Percentiles rank a stretch among this genome's conserved stretches.
phyloP scores from a whole-genome alignment of 2,329 filamentous ascomycete species.

The Alternaria burnsii region DNA sequence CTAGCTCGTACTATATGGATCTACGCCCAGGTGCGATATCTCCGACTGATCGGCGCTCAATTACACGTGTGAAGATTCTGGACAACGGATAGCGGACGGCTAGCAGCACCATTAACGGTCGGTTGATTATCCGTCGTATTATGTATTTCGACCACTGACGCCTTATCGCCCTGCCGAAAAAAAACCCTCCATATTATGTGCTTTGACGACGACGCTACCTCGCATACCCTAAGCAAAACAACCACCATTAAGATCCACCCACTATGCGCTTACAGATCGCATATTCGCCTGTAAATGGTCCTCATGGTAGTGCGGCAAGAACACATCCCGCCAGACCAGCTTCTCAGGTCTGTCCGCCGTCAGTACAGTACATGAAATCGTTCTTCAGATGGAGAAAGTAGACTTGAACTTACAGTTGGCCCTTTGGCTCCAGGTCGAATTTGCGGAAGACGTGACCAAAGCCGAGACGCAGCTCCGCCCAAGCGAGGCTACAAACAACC shows the following conservation, averaged over 20 bases:
- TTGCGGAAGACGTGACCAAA: constrained; percentile 42
- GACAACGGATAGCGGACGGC: background rate
- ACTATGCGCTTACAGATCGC: constrained; percentile 9
- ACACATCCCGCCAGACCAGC: constrained; percentile 32
- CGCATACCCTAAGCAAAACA: background rate
- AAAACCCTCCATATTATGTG: background rate
- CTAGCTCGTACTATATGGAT: constrained; percentile 6
- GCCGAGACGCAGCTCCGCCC: constrained; percentile 44
- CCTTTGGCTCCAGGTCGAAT: constrained; percentile 40
- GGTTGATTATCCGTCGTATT: background rate
- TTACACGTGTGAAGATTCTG: constrained; percentile 1
- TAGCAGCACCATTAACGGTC: background rate
- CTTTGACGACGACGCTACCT: background rate
- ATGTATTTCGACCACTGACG: background rate
- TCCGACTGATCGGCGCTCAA: constrained; percentile 7
- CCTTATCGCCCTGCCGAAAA: background rate
- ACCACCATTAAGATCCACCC: background rate
- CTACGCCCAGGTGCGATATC: constrained; percentile 4
- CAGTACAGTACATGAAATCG: constrained; percentile 1
- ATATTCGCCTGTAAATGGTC: constrained; percentile 31
- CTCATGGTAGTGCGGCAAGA: constrained; percentile 33
- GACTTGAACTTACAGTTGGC: constrained; percentile 26
- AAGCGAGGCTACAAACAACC: constrained; percentile 38
- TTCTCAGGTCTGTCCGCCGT: constrained; percentile 24
- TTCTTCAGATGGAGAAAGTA: background rate